These are phyloP conservation scores for Carex scoparia DNA, from an alignment of 176 grass and related monocot genomes.

Conservation along the genomic window DNA sequence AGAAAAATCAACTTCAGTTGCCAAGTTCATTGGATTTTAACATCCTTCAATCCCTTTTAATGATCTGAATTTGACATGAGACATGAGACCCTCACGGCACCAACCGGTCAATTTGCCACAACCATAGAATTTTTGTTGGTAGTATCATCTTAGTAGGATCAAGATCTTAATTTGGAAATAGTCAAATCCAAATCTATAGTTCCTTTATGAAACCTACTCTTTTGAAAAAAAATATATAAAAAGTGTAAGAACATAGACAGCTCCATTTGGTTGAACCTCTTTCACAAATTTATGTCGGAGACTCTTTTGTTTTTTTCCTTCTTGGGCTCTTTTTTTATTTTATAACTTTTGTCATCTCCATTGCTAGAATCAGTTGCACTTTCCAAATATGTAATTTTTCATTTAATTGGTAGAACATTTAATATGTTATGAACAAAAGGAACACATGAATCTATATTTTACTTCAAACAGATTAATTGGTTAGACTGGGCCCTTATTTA, in stretches of 20 bases:
- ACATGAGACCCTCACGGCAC: not conserved
- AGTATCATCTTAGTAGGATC: not conserved
- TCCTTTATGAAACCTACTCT: not conserved
- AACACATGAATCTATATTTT: not conserved
- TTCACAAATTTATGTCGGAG: slow-evolving; percentile 14
- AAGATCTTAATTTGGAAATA: not conserved
- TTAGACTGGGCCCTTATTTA: not conserved
- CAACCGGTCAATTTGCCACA: slow-evolving; percentile 17
- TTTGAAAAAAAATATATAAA: not conserved
- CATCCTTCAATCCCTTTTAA: not conserved
- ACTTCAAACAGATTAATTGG: not conserved
- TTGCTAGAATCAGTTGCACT: slow-evolving; percentile 1
- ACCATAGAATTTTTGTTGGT: not conserved
- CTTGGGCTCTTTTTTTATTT: not conserved
- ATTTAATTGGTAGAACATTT: not conserved
- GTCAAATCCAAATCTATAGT: not conserved
- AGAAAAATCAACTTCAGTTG: not conserved
- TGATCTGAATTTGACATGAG: slow-evolving; percentile 9
- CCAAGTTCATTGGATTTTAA: not conserved
- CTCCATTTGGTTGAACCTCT: slow-evolving; percentile 3
- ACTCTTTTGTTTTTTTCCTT: not conserved
- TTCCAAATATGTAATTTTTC: not conserved
- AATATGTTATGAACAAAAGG: not conserved
- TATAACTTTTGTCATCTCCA: not conserved
- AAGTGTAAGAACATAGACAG: not conserved